Conservation (phyloP, 352 stramenopile species). For the Albugo laibachii region DNA sequence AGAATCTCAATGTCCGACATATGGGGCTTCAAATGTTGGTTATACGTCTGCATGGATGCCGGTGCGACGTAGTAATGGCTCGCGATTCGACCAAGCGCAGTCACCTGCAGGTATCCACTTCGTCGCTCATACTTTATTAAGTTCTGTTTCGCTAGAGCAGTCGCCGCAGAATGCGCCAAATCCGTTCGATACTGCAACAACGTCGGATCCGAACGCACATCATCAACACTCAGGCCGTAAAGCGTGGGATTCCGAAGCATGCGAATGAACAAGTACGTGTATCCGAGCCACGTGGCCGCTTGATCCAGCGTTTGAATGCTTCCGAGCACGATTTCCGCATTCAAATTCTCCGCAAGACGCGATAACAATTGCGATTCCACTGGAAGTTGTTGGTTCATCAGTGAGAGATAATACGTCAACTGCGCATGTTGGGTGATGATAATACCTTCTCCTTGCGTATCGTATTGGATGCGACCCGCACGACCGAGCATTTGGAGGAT, state of each 20-base stretch:
- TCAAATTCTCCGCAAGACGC: constrained; percentile 93
- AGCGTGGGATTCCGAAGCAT: constrained; percentile 95
- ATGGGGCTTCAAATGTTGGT: constrained; percentile 94
- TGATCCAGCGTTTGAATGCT: constrained; percentile 89
- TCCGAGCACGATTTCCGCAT: constrained; percentile 97
- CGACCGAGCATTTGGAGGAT: constrained; percentile 99
- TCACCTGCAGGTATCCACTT: constrained; percentile 90
- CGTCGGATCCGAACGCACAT: constrained; percentile 81
- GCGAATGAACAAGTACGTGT: constrained; percentile 99
- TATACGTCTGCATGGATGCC: constrained; percentile 96
- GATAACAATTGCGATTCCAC: constrained; percentile 98
- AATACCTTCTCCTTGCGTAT: constrained; percentile 95
- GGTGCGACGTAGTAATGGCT: constrained; percentile 99
- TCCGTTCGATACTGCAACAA: constrained; percentile 91
- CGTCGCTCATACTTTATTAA: constrained; percentile 96
- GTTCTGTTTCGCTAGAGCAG: constrained; percentile 91
- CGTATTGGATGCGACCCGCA: constrained; percentile 96
- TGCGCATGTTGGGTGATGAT: constrained; percentile 98
- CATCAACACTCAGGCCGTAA: constrained; percentile 87
- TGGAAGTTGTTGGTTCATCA: constrained; percentile 99
- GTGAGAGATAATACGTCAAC: constrained; percentile 97
- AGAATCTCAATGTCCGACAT: constrained; percentile 99
- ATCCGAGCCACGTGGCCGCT: constrained; percentile 96
- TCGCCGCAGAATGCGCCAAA: constrained; percentile 92
- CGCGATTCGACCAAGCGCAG: constrained; percentile 92